Conservation (phyloP, 805 yeast genomes). For the Hemisphaericaspora nanyangensis region DNA sequence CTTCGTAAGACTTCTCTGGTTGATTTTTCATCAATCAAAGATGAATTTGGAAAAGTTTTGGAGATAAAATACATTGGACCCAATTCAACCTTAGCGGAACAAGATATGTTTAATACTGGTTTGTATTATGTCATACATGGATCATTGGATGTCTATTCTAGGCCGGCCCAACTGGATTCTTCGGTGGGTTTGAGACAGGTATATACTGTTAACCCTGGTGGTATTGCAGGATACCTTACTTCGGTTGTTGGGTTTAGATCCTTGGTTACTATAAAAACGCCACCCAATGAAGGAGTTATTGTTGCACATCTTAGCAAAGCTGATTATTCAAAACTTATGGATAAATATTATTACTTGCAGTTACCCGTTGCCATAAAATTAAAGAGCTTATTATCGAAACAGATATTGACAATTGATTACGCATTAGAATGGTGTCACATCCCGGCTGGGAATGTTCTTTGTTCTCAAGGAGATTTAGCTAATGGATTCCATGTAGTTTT, state of each 20-base stretch:
- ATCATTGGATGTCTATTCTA: constrained; percentile 55
- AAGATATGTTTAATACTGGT: constrained; percentile 68
- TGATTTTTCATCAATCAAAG: constrained; percentile 50
- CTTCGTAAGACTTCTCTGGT: constrained; percentile 11
- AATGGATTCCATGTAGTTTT: constrained; percentile 87
- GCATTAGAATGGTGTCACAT: constrained; percentile 94
- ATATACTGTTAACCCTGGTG: constrained; percentile 68
- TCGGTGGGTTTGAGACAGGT: constrained; percentile 27
- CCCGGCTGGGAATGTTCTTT: constrained; percentile 79
- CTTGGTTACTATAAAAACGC: constrained; percentile 64
- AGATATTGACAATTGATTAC: constrained; percentile 74
- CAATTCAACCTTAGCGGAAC: constrained; percentile 56
- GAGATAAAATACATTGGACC: constrained; percentile 52
- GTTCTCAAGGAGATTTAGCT: constrained; percentile 80
- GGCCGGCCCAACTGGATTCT: not conserved
- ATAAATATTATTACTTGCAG: constrained; percentile 71
- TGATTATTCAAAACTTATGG: constrained; percentile 62
- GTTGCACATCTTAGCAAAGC: constrained; percentile 65
- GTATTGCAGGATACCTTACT: constrained; percentile 84
- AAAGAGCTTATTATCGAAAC: constrained; percentile 60
- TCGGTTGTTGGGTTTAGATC: constrained; percentile 77
- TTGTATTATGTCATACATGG: constrained; percentile 81
- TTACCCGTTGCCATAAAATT: constrained; percentile 74
- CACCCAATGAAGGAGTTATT: constrained; percentile 53
- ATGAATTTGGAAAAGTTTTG: constrained; percentile 56